Conservation (phyloP, 2,329 filamentous ascomycete species). For the Fusarium pilosicola region DNA sequence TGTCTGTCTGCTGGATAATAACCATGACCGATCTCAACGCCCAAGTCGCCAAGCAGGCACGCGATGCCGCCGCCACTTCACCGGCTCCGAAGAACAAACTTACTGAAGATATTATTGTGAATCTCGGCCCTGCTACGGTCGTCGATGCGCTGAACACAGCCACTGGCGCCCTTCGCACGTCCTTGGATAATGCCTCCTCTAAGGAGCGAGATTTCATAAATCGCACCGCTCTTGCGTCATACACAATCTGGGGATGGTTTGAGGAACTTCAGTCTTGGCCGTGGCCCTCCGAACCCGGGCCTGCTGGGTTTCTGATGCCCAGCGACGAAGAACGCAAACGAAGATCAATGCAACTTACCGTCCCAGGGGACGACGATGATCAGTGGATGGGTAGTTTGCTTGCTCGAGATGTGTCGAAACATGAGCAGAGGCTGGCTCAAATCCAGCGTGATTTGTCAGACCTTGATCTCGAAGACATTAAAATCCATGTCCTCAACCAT, state of each 20-base stretch:
- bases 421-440: slow-evolving; percentile 78
- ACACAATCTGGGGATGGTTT: slow-evolving; percentile 78
- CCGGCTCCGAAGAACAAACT: slow-evolving; percentile 57
- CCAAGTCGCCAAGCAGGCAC: slow-evolving; percentile 47
- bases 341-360: slow-evolving; percentile 44
- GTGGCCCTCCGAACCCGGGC: slow-evolving; percentile 62
- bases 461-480: slow-evolving; percentile 85
- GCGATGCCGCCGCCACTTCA: slow-evolving; percentile 51
- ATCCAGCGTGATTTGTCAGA: slow-evolving; percentile 76
- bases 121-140: slow-evolving; percentile 69
- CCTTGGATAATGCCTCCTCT: slow-evolving; percentile 70
- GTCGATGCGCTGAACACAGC: slow-evolving; percentile 68
- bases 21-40: slow-evolving; percentile 50
- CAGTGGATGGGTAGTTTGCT: slow-evolving; percentile 77
- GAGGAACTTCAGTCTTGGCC: slow-evolving; percentile 73
- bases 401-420: slow-evolving; percentile 69
- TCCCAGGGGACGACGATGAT: slow-evolving; percentile 39
- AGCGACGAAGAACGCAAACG: slow-evolving; percentile 53
- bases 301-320: slow-evolving; percentile 65
- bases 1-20: slow-evolving; percentile 34
- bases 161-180: slow-evolving; percentile 63
- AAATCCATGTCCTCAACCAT: slow-evolving; percentile 84
- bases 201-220: slow-evolving; percentile 77
- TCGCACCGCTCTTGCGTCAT: slow-evolving; percentile 74
- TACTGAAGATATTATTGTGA: slow-evolving; percentile 68